Evolutionary conservation across 805 yeast genomes (phyloP).

Genomic region (Ascoidea rubescens): DNA sequence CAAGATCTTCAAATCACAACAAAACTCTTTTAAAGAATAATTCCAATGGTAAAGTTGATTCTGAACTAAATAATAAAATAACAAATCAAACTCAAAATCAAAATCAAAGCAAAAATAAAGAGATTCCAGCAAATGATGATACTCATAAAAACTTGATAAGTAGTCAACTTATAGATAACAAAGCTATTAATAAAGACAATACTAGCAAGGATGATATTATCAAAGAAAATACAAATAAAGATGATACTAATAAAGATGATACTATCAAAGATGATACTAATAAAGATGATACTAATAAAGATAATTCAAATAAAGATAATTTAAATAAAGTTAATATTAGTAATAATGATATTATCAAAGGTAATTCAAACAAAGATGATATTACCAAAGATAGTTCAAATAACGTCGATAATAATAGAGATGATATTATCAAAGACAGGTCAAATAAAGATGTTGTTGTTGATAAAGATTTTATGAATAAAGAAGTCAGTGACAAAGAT

Average conservation of each 20-base stretch:
- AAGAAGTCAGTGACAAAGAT: too few relatives aligned
- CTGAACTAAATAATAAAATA: background rate
- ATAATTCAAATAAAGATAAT: background rate
- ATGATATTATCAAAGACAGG: too few relatives aligned
- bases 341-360: slow-evolving; percentile 1
- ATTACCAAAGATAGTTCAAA: background rate
- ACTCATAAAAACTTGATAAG: background rate
- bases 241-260: background rate
- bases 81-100: background rate
- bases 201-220: background rate
- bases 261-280: background rate
- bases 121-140: background rate
- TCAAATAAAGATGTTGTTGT: too few relatives aligned
- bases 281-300: background rate
- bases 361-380: background rate
- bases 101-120: background rate
- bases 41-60: background rate
- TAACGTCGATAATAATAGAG: background rate
- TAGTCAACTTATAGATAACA: background rate
- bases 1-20: background rate
- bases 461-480: too few relatives aligned
- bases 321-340: background rate
- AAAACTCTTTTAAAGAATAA: background rate
- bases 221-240: background rate
- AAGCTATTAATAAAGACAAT: background rate